phyloP scores from a whole-genome alignment of 352 stramenopile species.

The Pythium apleroticum region DNA sequence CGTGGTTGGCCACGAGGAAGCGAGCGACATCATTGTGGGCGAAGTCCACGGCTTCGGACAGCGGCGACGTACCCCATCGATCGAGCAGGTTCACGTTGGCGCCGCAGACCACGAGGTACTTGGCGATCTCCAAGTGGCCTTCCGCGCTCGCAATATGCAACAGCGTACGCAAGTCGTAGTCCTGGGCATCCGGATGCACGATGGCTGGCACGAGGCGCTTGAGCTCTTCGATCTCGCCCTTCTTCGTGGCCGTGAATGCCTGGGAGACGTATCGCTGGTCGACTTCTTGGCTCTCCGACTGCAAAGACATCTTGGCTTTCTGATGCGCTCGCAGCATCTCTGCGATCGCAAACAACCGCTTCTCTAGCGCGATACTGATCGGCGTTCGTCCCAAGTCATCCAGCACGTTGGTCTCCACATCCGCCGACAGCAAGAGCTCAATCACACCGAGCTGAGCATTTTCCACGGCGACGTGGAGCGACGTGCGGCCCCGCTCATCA shows the following conservation, averaged over 20 bases:
- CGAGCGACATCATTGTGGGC: constrained; percentile 73
- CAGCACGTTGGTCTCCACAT: constrained; percentile 56
- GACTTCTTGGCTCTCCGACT: constrained; percentile 31
- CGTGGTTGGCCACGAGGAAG: constrained; percentile 62
- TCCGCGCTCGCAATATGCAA: constrained; percentile 77
- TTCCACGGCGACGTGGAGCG: constrained; percentile 79
- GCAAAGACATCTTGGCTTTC: constrained; percentile 43
- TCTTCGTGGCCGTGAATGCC: constrained; percentile 62
- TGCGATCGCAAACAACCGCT: constrained; percentile 47
- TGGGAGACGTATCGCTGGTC: constrained; percentile 46
- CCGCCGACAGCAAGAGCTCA: constrained; percentile 71
- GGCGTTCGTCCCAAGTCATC: constrained; percentile 58
- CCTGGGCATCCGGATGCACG: constrained; percentile 66
- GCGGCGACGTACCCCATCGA: constrained; percentile 70
- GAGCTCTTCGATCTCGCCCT: constrained; percentile 45
- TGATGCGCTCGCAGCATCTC: constrained; percentile 68
- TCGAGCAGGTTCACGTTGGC: constrained; percentile 80
- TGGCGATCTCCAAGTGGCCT: constrained; percentile 50
- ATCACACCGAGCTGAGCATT: constrained; percentile 68
- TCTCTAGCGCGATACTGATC: constrained; percentile 67
- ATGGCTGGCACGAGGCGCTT: constrained; percentile 51
- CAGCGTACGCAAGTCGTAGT: constrained; percentile 74
- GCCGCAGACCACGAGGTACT: constrained; percentile 66
- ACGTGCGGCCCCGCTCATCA: constrained; percentile 54
- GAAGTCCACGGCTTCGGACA: constrained; percentile 78